Evolutionary conservation across 306 rosid genomes (phyloP).

Genomic region (Quercus bicolor): DNA sequence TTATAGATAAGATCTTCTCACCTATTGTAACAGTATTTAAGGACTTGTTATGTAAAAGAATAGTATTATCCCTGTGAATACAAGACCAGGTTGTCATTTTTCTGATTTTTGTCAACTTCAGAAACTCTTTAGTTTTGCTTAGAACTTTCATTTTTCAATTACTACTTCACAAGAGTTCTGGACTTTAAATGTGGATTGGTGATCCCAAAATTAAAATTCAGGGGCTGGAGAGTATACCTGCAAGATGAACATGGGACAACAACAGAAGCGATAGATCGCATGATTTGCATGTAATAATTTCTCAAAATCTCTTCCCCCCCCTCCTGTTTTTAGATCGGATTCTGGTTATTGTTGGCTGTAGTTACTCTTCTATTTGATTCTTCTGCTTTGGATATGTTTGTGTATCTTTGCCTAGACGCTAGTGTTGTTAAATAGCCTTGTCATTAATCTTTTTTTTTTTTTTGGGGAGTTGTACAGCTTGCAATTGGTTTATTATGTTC

Average conservation of each 20-base stretch:
- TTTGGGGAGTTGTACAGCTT: not conserved
- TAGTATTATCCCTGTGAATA: too few relatives aligned
- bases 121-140: too few relatives aligned
- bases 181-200: not conserved
- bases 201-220: conserved; percentile 30
- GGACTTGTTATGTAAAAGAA: too few relatives aligned
- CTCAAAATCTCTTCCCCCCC: not conserved
- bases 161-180: not conserved
- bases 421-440: not conserved
- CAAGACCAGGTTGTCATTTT: too few relatives aligned
- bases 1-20: too few relatives aligned
- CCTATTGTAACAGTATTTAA: too few relatives aligned
- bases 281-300: conserved; percentile 61
- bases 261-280: conserved; percentile 52
- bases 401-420: not conserved
- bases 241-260: conserved; percentile 94
- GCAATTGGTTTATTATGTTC: not conserved
- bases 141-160: not conserved
- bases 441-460: not conserved
- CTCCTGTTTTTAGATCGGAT: not conserved
- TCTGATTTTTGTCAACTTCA: too few relatives aligned
- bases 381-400: not conserved
- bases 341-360: not conserved
- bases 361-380: not conserved
- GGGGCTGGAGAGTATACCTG: conserved; percentile 96